Evolutionary conservation across 805 yeast genomes (phyloP), one percentile per base, ranked within the genome.

Genomic region (Peterozyma toletana): DNA sequence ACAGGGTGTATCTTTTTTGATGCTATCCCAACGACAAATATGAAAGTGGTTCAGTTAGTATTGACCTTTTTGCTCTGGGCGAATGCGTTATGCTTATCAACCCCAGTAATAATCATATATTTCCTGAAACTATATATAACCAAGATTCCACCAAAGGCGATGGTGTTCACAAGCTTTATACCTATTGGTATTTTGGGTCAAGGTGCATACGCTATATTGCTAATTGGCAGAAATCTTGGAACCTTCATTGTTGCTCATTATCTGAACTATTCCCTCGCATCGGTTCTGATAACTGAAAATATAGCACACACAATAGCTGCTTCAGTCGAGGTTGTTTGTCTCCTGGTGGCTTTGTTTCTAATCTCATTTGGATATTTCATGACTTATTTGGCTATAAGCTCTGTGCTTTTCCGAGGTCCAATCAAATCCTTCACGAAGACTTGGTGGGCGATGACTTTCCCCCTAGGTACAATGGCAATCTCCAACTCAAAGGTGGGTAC

Each of bases 371-470:
- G 64, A 5, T 43, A 61, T 30, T 51, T 53, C 15, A 58, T 67
- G 44, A 40, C 44, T 14, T 44, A 40, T 18, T 37, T 44, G 14
- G 44, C 41, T 10, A 15, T 33, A 2, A 5, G 43, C 5, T 17
- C 40, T 11, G 33, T 35, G 3, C 15, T 44, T 10, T 34, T 36
- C 34, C 11, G 31, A 6, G 41, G 39, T 21, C 16, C 34, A 4
- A 41, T 37, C 6, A 15, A 33, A 13, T 30, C 50, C 31, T 80
- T 78, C 63, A 65, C 69, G 82, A 68, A 70, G 49, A 71, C 76
- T 1, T 78, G 79, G 78, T 86, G 96, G 96, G 80, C 89, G 14
- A 75, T 85, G 68, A 85, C 96, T 50, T 89, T 89, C 80, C 96
- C 96, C 3, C 54, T 88, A 53, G 96, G 96, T 2, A 86, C 95